Evolutionary conservation across 257 asterid species (phyloP).

Genomic region (Solanum appendiculatum): DNA sequence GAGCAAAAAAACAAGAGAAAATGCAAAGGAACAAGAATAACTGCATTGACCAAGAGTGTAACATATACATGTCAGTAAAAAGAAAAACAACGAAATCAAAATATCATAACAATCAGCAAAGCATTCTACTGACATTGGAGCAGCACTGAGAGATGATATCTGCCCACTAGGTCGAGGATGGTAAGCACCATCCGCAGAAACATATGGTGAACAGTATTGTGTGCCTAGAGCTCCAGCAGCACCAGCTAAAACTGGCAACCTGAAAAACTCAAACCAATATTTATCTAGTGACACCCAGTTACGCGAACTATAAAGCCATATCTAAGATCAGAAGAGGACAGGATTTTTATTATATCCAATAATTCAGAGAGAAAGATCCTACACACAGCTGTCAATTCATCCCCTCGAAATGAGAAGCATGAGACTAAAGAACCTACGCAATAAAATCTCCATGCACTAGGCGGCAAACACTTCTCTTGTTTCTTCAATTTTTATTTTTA

Average conservation of each 20-base stretch:
- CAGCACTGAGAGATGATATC: slow-evolving; percentile 34
- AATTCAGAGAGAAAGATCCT: background rate
- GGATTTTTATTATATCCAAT: background rate
- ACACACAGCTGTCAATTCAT: background rate
- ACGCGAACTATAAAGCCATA: background rate
- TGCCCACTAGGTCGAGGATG: slow-evolving; percentile 59
- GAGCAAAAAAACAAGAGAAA: background rate
- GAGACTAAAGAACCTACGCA: background rate
- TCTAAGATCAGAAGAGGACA: background rate
- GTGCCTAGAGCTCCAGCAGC: slow-evolving; percentile 92
- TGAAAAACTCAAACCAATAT: slow-evolving; percentile 12
- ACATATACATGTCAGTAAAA: background rate
- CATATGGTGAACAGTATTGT: slow-evolving; percentile 65
- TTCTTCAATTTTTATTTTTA: background rate
- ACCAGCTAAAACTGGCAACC: slow-evolving; percentile 95
- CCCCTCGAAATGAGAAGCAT: background rate
- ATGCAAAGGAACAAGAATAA: background rate
- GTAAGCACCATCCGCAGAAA: slow-evolving; percentile 76
- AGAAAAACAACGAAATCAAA: background rate
- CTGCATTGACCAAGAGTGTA: background rate
- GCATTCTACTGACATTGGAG: slow-evolving; percentile 41
- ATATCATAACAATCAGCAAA: background rate
- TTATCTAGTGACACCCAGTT: background rate
- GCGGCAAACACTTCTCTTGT: background rate
- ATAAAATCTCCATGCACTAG: background rate